Conservation (phyloP, 2,329 filamentous ascomycete species). For the Furcasterigmium furcatum region DNA sequence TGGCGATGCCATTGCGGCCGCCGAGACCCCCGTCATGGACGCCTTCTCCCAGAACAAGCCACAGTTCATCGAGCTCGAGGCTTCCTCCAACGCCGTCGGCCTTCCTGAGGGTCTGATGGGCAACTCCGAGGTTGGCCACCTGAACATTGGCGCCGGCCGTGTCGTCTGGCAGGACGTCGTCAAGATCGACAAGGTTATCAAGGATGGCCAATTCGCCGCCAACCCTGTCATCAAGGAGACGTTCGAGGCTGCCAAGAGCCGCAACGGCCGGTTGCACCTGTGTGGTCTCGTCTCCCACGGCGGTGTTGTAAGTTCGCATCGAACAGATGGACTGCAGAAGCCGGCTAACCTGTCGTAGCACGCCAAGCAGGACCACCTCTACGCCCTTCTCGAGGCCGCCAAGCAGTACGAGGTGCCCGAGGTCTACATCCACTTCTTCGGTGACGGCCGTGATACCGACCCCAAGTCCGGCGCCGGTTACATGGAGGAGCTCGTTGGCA, state of each 20-base stretch:
- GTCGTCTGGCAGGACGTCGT: constrained; percentile 99
- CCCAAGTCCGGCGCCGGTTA: constrained; percentile 89
- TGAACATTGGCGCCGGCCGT: constrained; percentile 96
- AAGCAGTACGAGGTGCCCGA: constrained; percentile 85
- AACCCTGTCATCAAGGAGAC: constrained; percentile 74
- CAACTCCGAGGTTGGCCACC: constrained; percentile 96
- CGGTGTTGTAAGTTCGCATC: constrained; percentile 63
- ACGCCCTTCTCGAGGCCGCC: constrained; percentile 82
- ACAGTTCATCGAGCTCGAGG: constrained; percentile 90
- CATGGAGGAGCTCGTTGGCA: constrained; percentile 80
- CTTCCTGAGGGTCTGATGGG: constrained; percentile 97
- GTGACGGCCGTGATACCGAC: constrained; percentile 95
- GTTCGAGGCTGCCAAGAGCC: constrained; percentile 76
- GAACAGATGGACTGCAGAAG: neutral
- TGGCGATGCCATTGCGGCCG: constrained; percentile 93
- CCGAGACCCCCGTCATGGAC: constrained; percentile 94
- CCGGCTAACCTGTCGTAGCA: constrained; percentile 50
- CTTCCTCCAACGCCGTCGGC: constrained; percentile 92
- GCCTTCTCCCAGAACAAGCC: constrained; percentile 77
- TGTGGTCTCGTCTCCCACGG: constrained; percentile 92
- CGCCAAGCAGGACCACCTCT: constrained; percentile 91
- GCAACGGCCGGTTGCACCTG: constrained; percentile 89
- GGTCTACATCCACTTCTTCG: constrained; percentile 99
- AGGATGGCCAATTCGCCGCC: constrained; percentile 75
- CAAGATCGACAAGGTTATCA: constrained; percentile 90